These are phyloP conservation scores for Russula sp. DNA, from an alignment of 768 basidiomycete species.

Conservation along the genomic window DNA sequence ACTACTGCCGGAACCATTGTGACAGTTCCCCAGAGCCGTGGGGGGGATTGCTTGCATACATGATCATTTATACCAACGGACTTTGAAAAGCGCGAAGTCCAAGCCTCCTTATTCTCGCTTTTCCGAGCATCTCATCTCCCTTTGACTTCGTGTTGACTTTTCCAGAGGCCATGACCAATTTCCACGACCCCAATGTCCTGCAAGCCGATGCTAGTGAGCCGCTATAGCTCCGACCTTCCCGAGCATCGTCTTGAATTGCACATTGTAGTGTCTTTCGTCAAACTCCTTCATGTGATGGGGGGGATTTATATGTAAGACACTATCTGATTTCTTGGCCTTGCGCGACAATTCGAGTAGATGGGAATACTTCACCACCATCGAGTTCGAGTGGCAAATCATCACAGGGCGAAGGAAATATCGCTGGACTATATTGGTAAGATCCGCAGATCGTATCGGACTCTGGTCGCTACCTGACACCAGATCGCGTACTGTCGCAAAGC, in stretches of 20 bases:
- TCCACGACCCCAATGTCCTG: conserved; percentile 6
- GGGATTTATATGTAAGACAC: conserved; percentile 13
- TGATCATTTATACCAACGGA: neutral
- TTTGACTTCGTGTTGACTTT: neutral
- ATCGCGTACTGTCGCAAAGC: neutral
- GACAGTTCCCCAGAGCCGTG: no score
- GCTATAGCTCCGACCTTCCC: neutral
- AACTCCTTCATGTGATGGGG: conserved; percentile 15
- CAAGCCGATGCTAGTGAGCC: conserved; percentile 3
- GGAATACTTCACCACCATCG: conserved; percentile 13
- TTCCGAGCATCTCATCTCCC: neutral
- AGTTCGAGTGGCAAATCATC: conserved; percentile 22
- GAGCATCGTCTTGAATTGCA: neutral
- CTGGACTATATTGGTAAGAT: conserved; percentile 18
- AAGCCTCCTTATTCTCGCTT: neutral
- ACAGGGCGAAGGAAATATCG: conserved; percentile 13
- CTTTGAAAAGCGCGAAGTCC: neutral
- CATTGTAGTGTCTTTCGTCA: conserved; percentile 12
- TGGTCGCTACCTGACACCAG: neutral
- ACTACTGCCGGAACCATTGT: no score
- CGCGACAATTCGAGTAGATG: conserved; percentile 4
- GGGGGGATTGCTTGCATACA: neutral
- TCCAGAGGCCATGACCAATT: conserved; percentile 16
- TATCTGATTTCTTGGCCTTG: neutral
- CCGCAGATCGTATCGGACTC: neutral